A percentile compares a stretch with the other conserved stretches of the same genome.
Conservation (phyloP, 768 basidiomycete genomes). For the Suillus subluteus region DNA sequence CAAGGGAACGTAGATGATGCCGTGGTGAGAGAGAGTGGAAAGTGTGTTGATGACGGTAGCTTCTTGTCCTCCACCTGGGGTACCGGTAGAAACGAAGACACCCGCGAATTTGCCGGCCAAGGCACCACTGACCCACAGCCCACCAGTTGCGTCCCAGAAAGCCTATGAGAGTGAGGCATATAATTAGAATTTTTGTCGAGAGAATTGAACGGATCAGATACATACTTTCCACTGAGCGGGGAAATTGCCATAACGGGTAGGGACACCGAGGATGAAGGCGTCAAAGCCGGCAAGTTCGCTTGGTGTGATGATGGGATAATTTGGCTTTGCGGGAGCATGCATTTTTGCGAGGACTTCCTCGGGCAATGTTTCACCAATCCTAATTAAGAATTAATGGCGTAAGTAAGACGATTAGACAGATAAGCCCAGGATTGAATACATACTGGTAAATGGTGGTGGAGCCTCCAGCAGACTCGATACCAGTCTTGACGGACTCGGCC, state of each 20-base stretch:
- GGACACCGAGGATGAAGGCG: constrained; percentile 76
- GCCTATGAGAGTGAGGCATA: constrained; percentile 37
- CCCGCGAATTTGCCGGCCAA: constrained; percentile 78
- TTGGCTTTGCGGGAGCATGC: constrained; percentile 71
- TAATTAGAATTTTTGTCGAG: constrained; percentile 11
- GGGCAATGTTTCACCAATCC: constrained; percentile 80
- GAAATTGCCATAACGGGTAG: constrained; percentile 81
- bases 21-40: constrained; percentile 71
- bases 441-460: constrained; percentile 58
- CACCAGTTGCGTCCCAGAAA: constrained; percentile 80
- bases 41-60: constrained; percentile 53
- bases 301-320: constrained; percentile 69
- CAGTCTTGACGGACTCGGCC: constrained; percentile 54
- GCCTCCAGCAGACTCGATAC: constrained; percentile 54
- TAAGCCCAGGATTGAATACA: constrained; percentile 21
- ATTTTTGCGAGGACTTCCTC: constrained; percentile 67
- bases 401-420: background rate
- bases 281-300: constrained; percentile 61
- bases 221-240: constrained; percentile 79
- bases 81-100: constrained; percentile 72
- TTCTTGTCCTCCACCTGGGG: constrained; percentile 85
- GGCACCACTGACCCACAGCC: constrained; percentile 59
- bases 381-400: constrained; percentile 36
- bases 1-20: constrained; percentile 71
- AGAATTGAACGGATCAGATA: constrained; percentile 13